Evolutionary conservation across 1,139 yeast species (phyloP).

Genomic region (Torulaspora globosa): DNA sequence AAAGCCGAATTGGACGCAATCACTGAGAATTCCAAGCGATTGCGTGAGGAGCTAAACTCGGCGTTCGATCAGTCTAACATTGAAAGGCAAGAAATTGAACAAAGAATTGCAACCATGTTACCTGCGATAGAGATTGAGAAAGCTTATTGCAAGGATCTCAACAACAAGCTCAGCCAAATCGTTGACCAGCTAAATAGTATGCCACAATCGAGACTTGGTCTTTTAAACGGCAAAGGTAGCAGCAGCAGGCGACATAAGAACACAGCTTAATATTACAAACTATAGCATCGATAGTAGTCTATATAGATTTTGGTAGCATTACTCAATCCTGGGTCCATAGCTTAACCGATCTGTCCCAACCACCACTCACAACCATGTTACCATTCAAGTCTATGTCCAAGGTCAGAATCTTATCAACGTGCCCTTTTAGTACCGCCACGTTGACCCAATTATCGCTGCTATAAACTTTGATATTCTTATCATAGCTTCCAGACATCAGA

Average conservation of each 20-base stretch:
- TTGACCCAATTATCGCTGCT: slow-evolving; percentile 71
- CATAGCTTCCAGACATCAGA: slow-evolving; percentile 66
- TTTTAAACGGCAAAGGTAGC: slow-evolving; percentile 11
- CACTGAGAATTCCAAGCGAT: slow-evolving; percentile 36
- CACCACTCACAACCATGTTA: slow-evolving; percentile 53
- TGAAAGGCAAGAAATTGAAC: slow-evolving; percentile 33
- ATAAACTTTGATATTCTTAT: slow-evolving; percentile 60
- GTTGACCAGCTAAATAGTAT: slow-evolving; percentile 21
- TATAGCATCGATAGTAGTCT: background rate
- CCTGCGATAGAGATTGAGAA: slow-evolving; percentile 33
- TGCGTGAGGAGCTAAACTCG: slow-evolving; percentile 19
- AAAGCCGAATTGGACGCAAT: slow-evolving; percentile 41
- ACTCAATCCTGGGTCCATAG: slow-evolving; percentile 43
- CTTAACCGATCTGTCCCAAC: slow-evolving; percentile 81
- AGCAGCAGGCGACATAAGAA: slow-evolving; percentile 12
- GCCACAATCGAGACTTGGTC: slow-evolving; percentile 28
- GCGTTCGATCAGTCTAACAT: slow-evolving; percentile 18
- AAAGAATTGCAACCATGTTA: slow-evolving; percentile 31
- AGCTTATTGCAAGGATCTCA: slow-evolving; percentile 15
- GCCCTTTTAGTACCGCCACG: slow-evolving; percentile 54
- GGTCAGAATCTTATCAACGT: slow-evolving; percentile 68
- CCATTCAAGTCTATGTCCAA: slow-evolving; percentile 53
- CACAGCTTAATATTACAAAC: background rate
- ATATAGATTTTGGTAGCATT: background rate
- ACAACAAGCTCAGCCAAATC: slow-evolving; percentile 19